These are phyloP conservation scores for Neckera pumila DNA, from an alignment of 225 moss, liverwort and hornwort species.

Conservation along the genomic window DNA sequence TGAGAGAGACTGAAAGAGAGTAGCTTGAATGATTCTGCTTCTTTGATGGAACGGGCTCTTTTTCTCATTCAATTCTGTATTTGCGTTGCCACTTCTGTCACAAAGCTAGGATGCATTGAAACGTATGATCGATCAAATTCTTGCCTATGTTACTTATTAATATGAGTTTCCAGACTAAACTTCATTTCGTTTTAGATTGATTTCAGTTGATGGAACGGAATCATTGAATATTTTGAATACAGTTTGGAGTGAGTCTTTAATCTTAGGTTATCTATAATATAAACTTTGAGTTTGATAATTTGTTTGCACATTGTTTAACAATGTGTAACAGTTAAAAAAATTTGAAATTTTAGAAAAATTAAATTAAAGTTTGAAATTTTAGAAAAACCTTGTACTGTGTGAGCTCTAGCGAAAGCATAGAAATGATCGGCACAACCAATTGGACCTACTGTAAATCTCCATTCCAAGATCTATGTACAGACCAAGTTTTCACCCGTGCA, in stretches of 20 bases:
- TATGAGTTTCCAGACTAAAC: neutral
- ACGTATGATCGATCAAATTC: too few species aligned
- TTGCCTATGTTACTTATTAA: too few species aligned
- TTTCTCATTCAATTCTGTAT: too few species aligned
- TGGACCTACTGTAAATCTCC: neutral
- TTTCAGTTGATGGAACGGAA: neutral
- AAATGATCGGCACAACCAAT: neutral
- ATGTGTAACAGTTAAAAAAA: too few species aligned
- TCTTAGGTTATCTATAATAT: neutral
- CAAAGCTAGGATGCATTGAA: neutral
- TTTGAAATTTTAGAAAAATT: too few species aligned
- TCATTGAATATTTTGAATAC: too few species aligned
- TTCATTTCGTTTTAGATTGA: neutral
- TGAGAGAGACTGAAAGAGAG: neutral
- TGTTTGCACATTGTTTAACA: too few species aligned
- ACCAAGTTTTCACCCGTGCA: neutral
- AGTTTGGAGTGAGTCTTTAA: neutral
- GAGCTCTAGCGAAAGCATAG: neutral
- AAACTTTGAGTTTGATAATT: neutral
- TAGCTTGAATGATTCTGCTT: neutral
- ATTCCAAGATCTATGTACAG: too few species aligned
- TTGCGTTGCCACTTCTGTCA: neutral
- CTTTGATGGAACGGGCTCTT: neutral
- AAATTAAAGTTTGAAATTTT: too few species aligned
- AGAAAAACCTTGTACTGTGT: neutral